phyloP scores from a whole-genome alignment of 148 eudicot species.

The Spergularia marina region DNA sequence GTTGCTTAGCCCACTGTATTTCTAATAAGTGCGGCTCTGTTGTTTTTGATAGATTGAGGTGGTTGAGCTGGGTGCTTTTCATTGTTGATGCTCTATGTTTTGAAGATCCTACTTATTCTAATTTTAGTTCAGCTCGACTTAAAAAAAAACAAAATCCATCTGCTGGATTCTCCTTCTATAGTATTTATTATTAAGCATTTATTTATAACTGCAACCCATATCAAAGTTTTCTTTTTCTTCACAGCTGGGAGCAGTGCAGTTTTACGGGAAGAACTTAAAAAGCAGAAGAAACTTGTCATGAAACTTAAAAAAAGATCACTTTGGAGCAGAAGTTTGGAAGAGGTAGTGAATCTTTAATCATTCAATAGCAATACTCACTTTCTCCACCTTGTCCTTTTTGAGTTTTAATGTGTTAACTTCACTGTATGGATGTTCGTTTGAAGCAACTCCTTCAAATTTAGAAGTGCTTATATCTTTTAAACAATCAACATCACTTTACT shows the following conservation, averaged over 20 bases:
- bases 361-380: neutral
- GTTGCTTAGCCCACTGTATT: no score
- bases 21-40: no score
- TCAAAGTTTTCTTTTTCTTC: constrained; percentile 5
- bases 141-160: no score
- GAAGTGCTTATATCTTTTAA: constrained; percentile 6
- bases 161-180: neutral
- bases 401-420: neutral
- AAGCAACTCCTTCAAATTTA: neutral
- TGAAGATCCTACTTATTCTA: neutral
- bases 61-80: neutral
- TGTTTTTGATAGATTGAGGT: no score
- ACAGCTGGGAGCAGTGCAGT: constrained; percentile 28
- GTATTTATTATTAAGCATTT: neutral
- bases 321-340: constrained; percentile 51
- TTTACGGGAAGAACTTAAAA: constrained; percentile 36
- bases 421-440: neutral
- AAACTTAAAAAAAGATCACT: constrained; percentile 46
- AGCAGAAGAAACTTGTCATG: constrained; percentile 39
- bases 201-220: neutral
- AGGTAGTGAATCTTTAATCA: constrained; percentile 26
- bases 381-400: neutral
- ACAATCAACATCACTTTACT: neutral
- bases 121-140: neutral
- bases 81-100: neutral